phyloP scores from a whole-genome alignment of 2,329 filamentous ascomycete species.

The Cercospora sesami region DNA sequence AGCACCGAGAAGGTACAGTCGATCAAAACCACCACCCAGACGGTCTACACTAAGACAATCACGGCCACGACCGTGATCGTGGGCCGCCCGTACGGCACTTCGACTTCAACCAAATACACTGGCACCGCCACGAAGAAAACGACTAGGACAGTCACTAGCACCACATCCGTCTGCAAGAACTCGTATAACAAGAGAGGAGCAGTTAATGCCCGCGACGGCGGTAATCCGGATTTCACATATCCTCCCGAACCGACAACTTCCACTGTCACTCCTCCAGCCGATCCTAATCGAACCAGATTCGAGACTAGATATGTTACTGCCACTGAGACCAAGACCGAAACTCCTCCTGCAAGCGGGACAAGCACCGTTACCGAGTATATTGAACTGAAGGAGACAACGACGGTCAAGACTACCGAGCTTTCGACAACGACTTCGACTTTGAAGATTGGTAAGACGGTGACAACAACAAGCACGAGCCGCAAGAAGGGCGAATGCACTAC shows the following conservation, averaged over 20 bases:
- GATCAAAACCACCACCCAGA: background rate
- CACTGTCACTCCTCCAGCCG: slow-evolving; percentile 2
- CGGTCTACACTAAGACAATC: slow-evolving; percentile 2
- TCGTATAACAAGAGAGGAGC: background rate
- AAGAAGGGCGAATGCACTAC: background rate
- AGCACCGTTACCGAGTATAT: background rate
- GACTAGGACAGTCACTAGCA: background rate
- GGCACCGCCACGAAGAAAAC: background rate
- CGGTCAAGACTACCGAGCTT: background rate
- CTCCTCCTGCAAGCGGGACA: background rate
- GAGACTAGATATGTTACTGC: background rate
- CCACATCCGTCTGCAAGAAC: background rate
- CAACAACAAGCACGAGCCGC: background rate
- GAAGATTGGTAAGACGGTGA: background rate
- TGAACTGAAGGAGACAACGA: background rate
- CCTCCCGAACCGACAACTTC: background rate
- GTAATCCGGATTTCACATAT: slow-evolving; percentile 5
- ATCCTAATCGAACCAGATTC: background rate
- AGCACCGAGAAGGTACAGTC: background rate
- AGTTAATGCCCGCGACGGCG: background rate
- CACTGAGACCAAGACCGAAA: background rate
- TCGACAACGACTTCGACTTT: background rate
- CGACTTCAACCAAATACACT: background rate
- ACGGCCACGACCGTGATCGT: background rate
- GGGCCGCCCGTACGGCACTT: background rate